Evolutionary conservation across 2,329 filamentous ascomycete genomes (phyloP).

Genomic region (Fusarium proliferatum): DNA sequence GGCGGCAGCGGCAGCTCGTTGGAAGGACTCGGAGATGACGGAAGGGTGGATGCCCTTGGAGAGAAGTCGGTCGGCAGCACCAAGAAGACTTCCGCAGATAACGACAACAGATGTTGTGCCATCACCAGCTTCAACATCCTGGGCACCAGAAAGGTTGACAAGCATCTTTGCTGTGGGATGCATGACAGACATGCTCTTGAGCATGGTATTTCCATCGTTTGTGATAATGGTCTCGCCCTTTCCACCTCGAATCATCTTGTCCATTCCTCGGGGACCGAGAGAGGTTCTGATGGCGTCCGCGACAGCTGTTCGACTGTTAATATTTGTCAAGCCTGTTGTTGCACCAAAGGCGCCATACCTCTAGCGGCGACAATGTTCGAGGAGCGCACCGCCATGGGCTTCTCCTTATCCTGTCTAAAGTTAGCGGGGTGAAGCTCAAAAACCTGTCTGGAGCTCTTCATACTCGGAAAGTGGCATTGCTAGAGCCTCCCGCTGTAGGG

Average conservation of each 20-base stretch:
- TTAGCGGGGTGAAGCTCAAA: conserved; percentile 54
- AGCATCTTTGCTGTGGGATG: conserved; percentile 99
- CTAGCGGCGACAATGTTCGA: conserved; percentile 97
- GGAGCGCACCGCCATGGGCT: conserved; percentile 95
- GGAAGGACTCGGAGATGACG: conserved; percentile 97
- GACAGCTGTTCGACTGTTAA: conserved; percentile 71
- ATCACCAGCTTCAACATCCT: conserved; percentile 98
- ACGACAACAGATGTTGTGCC: conserved; percentile 98
- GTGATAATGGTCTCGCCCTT: conserved; percentile 99
- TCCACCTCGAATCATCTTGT: conserved; percentile 98
- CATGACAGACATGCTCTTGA: conserved; percentile 99
- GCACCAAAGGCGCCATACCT: conserved; percentile 66
- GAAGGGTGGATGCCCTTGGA: conserved; percentile 96
- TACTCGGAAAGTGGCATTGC: conserved; percentile 69
- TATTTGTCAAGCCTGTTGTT: conserved; percentile 1
- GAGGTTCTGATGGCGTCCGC: conserved; percentile 98
- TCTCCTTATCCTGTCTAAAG: conserved; percentile 81
- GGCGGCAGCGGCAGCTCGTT: conserved; percentile 88
- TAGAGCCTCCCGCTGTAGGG: conserved; percentile 51
- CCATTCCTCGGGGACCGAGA: conserved; percentile 95
- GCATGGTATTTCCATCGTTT: conserved; percentile 99
- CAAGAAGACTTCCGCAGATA: conserved; percentile 93
- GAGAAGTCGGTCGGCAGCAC: conserved; percentile 90
- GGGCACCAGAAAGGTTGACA: conserved; percentile 94
- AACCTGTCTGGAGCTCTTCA: conserved; percentile 49